Percentiles rank a stretch among this genome's conserved stretches.
Evolutionary conservation across 2,329 filamentous ascomycete species (phyloP).

Genomic region (Beauveria rudraprayagi): DNA sequence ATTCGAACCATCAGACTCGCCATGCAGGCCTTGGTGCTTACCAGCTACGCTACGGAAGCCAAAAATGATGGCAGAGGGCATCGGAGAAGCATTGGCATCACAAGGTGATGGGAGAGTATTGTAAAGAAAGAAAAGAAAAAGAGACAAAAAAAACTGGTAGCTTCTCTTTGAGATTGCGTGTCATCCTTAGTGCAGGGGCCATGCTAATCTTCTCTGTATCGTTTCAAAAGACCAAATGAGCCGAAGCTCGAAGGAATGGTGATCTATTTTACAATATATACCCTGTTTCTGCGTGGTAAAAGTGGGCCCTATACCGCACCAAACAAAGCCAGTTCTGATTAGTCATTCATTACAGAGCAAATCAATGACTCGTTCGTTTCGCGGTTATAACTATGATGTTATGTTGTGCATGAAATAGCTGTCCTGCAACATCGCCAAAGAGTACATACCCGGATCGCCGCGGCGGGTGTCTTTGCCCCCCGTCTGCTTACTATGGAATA

Average conservation of each 20-base stretch:
- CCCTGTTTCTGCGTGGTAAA: background rate
- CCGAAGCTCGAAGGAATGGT: conserved; percentile 3
- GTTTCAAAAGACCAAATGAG: conserved; percentile 12
- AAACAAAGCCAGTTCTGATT: background rate
- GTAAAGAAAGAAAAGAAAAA: background rate
- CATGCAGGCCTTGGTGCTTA: background rate
- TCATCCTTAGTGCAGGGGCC: conserved; percentile 82
- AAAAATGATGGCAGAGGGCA: background rate
- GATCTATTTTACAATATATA: background rate
- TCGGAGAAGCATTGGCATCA: background rate
- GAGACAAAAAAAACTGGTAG: conserved; percentile 10
- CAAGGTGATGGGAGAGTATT: background rate
- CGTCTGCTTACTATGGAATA: no score
- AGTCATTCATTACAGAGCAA: no score
- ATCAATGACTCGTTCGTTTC: no score
- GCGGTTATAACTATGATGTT: no score
- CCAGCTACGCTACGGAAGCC: conserved; percentile 1
- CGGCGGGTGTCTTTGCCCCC: no score
- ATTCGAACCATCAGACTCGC: background rate
- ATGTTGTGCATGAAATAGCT: no score
- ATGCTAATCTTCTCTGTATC: conserved; percentile 71
- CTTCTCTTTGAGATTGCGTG: conserved; percentile 12
- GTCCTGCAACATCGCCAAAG: no score
- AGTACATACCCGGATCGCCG: no score
- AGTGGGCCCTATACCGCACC: background rate